Evolutionary conservation across 164 flowering plant species (phyloP).

Genomic region (Protea cynaroides): DNA sequence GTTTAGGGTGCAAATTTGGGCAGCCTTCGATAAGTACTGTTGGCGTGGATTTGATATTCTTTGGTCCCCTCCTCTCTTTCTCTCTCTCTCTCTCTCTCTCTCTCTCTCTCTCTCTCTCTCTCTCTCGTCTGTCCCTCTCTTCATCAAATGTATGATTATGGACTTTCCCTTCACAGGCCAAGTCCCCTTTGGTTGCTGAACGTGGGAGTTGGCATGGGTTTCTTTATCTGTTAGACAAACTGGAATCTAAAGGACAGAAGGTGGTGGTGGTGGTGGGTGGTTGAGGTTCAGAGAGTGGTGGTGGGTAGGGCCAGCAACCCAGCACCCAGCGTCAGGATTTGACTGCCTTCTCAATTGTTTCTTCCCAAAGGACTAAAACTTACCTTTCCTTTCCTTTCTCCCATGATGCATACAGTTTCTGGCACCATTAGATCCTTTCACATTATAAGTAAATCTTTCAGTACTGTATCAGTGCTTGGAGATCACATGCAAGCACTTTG

Average conservation of each 20-base stretch:
- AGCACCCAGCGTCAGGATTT: conserved; percentile 16
- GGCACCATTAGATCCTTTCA: not conserved
- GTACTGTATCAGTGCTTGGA: not conserved
- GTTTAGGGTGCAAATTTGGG: conserved; percentile 26
- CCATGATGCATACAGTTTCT: not conserved
- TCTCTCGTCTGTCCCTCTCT: not conserved
- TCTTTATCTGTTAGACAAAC: conserved; percentile 23
- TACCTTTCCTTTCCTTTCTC: not conserved
- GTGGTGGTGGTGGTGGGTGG: conserved; percentile 24
- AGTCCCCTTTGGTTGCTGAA: conserved; percentile 4
- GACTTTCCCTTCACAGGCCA: no score
- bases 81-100: not conserved
- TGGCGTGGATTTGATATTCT: conserved; percentile 35
- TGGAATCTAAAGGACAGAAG: conserved; percentile 30
- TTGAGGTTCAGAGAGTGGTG: conserved; percentile 17
- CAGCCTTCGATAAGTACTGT: conserved; percentile 29
- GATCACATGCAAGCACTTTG: no score
- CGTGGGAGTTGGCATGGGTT: conserved; percentile 30
- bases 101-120: conserved; percentile 3
- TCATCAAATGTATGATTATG: not conserved
- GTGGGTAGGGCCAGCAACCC: conserved; percentile 26
- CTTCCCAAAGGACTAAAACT: not conserved
- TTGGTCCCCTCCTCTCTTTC: conserved; percentile 22
- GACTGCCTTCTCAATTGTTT: conserved; percentile 4
- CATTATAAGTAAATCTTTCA: not conserved